Base-by-base conservation (phyloP, 164 flowering plant genomes). In the Warburgia ugandensis region DNA sequence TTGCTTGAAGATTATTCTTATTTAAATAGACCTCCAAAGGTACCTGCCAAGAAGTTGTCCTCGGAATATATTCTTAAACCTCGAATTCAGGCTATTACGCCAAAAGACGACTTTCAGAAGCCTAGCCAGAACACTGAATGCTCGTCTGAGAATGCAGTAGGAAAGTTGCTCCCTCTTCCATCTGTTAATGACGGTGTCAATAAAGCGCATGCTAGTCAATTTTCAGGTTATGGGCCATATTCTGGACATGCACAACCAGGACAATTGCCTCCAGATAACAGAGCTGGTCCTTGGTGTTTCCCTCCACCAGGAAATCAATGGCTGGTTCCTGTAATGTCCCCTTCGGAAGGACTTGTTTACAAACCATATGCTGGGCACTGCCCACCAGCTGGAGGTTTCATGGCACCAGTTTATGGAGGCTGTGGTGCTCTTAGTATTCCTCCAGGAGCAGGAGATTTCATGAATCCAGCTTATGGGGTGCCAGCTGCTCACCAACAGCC, bases 261-360 rank as follows among this genome's bases (percentile, higher is more conserved):
- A 33, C 50, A 71, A 4, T 12, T 48, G 26, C 48, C 64, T 17
- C 19, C 65, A 26, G 79, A 79, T 48, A 54, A 36, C 27, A 68
- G 61, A 39, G 59, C 50, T 12, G 53, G 49, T 12, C 71, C 79
- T 8, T 81, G 83, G 92, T 56, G 69, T 53, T 69, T 70, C 53
- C 77, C 60, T 21, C n/a, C n/a, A n/a, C 78, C 70, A 10, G 79
- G 73, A 45, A 86, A 76, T 47, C 94, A 83, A 31, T 87, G 98
- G 98, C 43, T 92, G 29, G 75, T 85, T 59, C 88, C 96, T 1
- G 68, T 85, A 3, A 73, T 85, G 81, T 83, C 98, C 19, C 95
- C 96, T 32, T 78, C 96, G 1, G 96, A 91, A 69, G 96, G 96
- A 45, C 86, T 91, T n/a, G 64, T 85, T 33, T 87, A 83, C 79